A percentile compares a stretch with the other conserved stretches of the same genome.
Evolutionary conservation across 129 eudicot species (phyloP).

Genomic region (Lonicera japonica): DNA sequence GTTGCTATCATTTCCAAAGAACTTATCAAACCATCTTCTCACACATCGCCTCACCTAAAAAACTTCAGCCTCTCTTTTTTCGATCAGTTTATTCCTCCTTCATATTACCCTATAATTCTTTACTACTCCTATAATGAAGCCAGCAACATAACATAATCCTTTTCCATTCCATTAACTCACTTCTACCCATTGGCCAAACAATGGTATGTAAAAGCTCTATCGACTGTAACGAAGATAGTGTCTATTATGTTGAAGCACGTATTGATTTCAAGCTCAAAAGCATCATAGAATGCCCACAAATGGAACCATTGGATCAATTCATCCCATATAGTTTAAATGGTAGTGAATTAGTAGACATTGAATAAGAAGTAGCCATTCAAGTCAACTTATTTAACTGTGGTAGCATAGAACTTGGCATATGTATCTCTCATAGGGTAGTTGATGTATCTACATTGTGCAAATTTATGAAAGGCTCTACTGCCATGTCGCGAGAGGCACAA

Average conservation of each 20-base stretch:
- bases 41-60: slow-evolving; percentile 26
- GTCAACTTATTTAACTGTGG: slow-evolving; percentile 41
- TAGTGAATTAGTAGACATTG: slow-evolving; percentile 5
- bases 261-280: slow-evolving; percentile 14
- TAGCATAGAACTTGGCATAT: slow-evolving; percentile 37
- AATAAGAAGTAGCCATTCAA: slow-evolving; percentile 30
- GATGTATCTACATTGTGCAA: slow-evolving; percentile 22
- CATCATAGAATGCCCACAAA: neutral
- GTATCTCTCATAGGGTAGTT: slow-evolving; percentile 36
- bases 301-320: slow-evolving; percentile 18
- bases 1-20: slow-evolving; percentile 22
- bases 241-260: slow-evolving; percentile 23
- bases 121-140: slow-evolving; percentile 13
- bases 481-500: neutral
- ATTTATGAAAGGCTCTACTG: slow-evolving; percentile 17
- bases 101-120: slow-evolving; percentile 28
- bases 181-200: slow-evolving; percentile 48
- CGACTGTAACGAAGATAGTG: slow-evolving; percentile 46
- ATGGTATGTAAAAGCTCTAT: slow-evolving; percentile 17
- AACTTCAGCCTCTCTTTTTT: slow-evolving; percentile 28
- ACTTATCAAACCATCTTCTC: slow-evolving; percentile 27
- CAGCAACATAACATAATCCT: slow-evolving; percentile 7
- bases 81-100: slow-evolving; percentile 24
- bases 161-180: too few species aligned
- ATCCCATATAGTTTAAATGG: slow-evolving; percentile 18